phyloP scores from a whole-genome alignment of 2,329 filamentous ascomycete species.

The Nemania sp. region DNA sequence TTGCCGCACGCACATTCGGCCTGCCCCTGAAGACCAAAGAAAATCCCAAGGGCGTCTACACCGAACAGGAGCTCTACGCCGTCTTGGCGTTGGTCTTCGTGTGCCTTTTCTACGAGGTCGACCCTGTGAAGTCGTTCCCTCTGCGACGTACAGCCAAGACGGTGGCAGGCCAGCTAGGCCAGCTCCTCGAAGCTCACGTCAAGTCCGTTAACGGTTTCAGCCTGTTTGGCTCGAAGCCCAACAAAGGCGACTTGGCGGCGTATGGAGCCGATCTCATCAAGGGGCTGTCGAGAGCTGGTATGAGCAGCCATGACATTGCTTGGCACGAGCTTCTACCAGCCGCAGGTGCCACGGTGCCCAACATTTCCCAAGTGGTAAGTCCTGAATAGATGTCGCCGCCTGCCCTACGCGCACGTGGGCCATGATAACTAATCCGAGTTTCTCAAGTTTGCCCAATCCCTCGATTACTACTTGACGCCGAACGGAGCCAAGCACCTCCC shows the following conservation, averaged over 20 bases:
- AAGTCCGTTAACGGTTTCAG: slow-evolving; percentile 22
- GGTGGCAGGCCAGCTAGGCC: slow-evolving; percentile 56
- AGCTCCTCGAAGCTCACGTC: slow-evolving; percentile 45
- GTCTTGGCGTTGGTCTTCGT: slow-evolving; percentile 62
- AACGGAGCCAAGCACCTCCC: slow-evolving; percentile 60
- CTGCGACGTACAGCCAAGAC: slow-evolving; percentile 55
- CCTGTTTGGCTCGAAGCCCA: slow-evolving; percentile 49
- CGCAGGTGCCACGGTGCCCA: slow-evolving; percentile 68
- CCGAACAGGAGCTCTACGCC: slow-evolving; percentile 61
- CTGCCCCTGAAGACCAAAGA: slow-evolving; percentile 68
- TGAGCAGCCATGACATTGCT: slow-evolving; percentile 68
- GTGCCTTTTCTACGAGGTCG: slow-evolving; percentile 59
- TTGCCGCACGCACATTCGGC: slow-evolving; percentile 65
- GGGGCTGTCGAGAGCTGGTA: slow-evolving; percentile 64
- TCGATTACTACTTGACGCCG: slow-evolving; percentile 72
- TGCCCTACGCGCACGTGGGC: no score
- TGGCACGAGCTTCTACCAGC: slow-evolving; percentile 73
- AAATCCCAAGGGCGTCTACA: slow-evolving; percentile 61
- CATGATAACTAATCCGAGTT: slow-evolving; percentile 27
- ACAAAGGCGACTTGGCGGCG: slow-evolving; percentile 60
- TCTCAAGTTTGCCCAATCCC: slow-evolving; percentile 70
- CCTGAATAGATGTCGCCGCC: not conserved
- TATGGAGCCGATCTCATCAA: slow-evolving; percentile 71
- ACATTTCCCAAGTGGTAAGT: slow-evolving; percentile 68
- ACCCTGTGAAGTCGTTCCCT: slow-evolving; percentile 61